A percentile compares a stretch with the other conserved stretches of the same genome.
These are phyloP conservation scores for Fusarium sp. DNA, from an alignment of 2,329 filamentous ascomycete genomes.

Conservation along the genomic window DNA sequence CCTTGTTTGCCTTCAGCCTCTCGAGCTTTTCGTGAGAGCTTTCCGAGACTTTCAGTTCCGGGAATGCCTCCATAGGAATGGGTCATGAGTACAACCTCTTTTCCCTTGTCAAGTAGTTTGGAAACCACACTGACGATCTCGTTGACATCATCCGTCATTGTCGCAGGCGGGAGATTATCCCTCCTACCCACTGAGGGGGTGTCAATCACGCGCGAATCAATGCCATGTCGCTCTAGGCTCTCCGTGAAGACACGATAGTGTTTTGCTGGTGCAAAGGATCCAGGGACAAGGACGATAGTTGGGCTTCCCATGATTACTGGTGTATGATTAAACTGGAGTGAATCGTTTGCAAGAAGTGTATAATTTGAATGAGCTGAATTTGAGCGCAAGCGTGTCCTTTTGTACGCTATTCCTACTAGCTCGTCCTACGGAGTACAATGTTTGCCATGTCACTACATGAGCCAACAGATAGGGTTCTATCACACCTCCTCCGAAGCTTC, in stretches of 20 bases:
- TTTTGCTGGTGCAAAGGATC: conserved; percentile 12
- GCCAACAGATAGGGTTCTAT: no score
- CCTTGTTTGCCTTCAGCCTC: conserved; percentile 3
- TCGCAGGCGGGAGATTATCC: neutral
- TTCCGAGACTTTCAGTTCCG: conserved; percentile 7
- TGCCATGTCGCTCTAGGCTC: neutral
- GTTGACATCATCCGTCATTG: conserved; percentile 19
- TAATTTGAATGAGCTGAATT: fast-evolving
- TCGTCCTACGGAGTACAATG: neutral
- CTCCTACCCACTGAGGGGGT: conserved; percentile 17
- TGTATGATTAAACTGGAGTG: fast-evolving
- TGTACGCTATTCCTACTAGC: neutral
- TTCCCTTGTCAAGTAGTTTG: neutral
- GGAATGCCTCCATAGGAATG: conserved; percentile 31
- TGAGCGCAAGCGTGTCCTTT: neutral
- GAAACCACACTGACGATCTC: conserved; percentile 9
- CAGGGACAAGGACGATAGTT: conserved; percentile 11
- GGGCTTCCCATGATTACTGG: neutral
- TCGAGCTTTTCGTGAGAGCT: conserved; percentile 7
- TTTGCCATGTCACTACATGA: neutral
- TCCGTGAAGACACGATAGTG: conserved; percentile 13
- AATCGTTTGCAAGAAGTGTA: neutral
- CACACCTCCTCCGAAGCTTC: neutral
- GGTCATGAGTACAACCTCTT: conserved; percentile 12
- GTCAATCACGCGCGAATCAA: neutral